These are phyloP conservation scores for Nakazawaea ambrosiae DNA, from an alignment of 805 yeast genomes.

Conservation along the genomic window DNA sequence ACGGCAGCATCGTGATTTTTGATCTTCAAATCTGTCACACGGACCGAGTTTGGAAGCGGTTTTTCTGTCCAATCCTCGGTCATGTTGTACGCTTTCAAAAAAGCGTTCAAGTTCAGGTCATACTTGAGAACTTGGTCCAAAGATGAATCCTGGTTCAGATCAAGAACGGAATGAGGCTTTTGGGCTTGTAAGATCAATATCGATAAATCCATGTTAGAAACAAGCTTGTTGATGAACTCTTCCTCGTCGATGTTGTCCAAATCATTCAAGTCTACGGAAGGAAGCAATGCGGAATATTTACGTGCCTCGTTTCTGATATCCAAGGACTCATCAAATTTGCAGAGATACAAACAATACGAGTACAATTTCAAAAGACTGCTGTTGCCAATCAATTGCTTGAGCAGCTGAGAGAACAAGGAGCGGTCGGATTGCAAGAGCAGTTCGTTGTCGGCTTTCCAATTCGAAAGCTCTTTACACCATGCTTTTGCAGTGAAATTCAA, in stretches of 20 bases:
- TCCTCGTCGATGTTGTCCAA: constrained; percentile 13
- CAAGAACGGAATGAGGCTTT: constrained; percentile 34
- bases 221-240: constrained; percentile 14
- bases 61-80: constrained; percentile 3
- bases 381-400: constrained; percentile 11
- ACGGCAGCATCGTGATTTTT: constrained; percentile 1
- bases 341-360: constrained; percentile 51
- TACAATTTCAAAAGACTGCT: constrained; percentile 40
- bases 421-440: constrained; percentile 13
- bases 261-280: constrained; percentile 16
- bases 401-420: constrained; percentile 8
- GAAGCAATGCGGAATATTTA: constrained; percentile 55
- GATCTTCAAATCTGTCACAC: constrained; percentile 1
- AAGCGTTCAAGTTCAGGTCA: constrained; percentile 11
- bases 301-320: constrained; percentile 86
- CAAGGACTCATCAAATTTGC: constrained; percentile 65
- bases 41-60: constrained; percentile 3
- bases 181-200: constrained; percentile 70
- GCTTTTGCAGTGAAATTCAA: constrained; percentile 71
- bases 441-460: constrained; percentile 18
- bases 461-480: constrained; percentile 46
- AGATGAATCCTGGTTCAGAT: background rate
- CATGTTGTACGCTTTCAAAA: constrained; percentile 4
- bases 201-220: constrained; percentile 47
- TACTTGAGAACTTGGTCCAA: constrained; percentile 10